Evolutionary conservation across 768 basidiomycete species (phyloP).

Genomic region (Lactarius indigo): DNA sequence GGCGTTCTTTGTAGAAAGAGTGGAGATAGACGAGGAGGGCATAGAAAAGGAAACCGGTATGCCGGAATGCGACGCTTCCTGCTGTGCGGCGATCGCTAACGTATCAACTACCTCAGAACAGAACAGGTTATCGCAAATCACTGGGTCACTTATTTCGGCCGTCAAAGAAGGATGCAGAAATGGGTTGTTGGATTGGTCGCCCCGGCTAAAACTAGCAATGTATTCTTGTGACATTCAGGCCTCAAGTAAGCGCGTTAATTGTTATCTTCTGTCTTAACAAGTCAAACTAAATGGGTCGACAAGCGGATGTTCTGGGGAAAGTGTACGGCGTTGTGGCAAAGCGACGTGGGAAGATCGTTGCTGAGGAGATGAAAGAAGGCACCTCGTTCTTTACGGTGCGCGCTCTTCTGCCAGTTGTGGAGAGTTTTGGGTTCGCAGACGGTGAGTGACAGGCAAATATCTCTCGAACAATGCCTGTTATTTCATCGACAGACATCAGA

Average conservation of each 20-base stretch:
- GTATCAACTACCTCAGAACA: slow-evolving; percentile 48
- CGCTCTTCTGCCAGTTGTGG: slow-evolving; percentile 90
- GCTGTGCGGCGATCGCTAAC: slow-evolving; percentile 2
- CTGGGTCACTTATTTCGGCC: slow-evolving; percentile 86
- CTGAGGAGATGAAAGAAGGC: slow-evolving; percentile 99
- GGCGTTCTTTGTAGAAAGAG: slow-evolving; percentile 81
- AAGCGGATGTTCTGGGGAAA: slow-evolving; percentile 95
- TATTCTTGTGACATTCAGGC: slow-evolving; percentile 99
- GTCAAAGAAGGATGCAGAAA: slow-evolving; percentile 87
- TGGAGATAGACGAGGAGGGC: slow-evolving; percentile 57
- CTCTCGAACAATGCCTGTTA: not conserved
- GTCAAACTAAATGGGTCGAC: slow-evolving; percentile 16
- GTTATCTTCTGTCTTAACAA: not conserved
- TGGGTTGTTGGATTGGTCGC: slow-evolving; percentile 95
- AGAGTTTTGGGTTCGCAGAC: slow-evolving; percentile 96
- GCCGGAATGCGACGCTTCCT: slow-evolving; percentile 28
- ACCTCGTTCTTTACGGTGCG: slow-evolving; percentile 91
- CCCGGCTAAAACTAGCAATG: slow-evolving; percentile 95
- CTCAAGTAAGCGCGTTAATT: slow-evolving; percentile 61
- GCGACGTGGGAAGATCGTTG: slow-evolving; percentile 86
- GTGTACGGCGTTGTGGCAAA: slow-evolving; percentile 94
- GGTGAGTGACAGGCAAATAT: slow-evolving; percentile 49
- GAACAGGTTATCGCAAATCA: slow-evolving; percentile 77
- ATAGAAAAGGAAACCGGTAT: slow-evolving; percentile 65
- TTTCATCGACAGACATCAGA: slow-evolving; percentile 70